These are phyloP conservation scores for Dendrobium huoshanense DNA, from an alignment of 106 monocot species.

Conservation along the genomic window DNA sequence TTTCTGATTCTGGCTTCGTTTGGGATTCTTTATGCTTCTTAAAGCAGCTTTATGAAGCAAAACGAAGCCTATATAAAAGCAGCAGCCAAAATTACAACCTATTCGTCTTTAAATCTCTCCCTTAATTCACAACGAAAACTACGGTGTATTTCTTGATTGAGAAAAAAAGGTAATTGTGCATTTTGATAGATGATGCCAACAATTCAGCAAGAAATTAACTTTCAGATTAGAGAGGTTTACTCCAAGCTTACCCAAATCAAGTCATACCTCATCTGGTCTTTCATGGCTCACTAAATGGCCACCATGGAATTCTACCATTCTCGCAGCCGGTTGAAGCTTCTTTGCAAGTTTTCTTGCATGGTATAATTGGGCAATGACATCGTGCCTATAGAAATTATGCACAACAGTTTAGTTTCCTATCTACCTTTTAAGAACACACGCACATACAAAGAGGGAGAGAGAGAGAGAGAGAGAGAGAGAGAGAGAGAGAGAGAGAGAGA, in stretches of 20 bases:
- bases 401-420: constrained; percentile 1
- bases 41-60: no score
- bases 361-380: constrained; percentile 84
- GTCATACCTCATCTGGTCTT: constrained; percentile 85
- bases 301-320: constrained; percentile 93
- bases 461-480: constrained; percentile 1
- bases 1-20: not conserved
- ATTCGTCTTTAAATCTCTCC: not conserved
- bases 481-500: not conserved
- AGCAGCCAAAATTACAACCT: not conserved
- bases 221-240: not conserved
- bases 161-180: not conserved
- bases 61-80: not conserved
- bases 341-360: constrained; percentile 77
- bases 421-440: not conserved
- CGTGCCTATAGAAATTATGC: constrained; percentile 52
- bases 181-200: not conserved
- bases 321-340: constrained; percentile 66
- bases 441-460: not conserved
- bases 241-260: not conserved
- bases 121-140: not conserved
- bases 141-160: not conserved
- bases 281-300: constrained; percentile 98
- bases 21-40: no score
- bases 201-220: not conserved